phyloP scores from a whole-genome alignment of 2,329 filamentous ascomycete species.

The Xylariaceae sp. region DNA sequence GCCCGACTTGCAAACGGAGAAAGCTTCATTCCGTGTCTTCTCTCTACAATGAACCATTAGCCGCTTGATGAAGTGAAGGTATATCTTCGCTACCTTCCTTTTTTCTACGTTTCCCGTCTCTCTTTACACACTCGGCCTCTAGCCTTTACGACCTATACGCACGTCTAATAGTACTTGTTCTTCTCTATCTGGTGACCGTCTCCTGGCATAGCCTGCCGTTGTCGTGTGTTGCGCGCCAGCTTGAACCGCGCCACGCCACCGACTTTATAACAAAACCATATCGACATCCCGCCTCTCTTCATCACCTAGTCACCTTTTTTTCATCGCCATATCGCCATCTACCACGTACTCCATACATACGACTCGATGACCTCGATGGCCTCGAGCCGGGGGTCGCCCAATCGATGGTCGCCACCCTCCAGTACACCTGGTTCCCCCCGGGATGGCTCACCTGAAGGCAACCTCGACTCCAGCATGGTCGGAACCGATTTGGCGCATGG shows the following conservation, averaged over 20 bases:
- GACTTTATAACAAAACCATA: neutral
- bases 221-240: neutral
- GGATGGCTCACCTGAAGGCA: conserved; percentile 21
- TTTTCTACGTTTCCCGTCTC: neutral
- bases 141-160: neutral
- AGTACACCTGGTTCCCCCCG: conserved; percentile 20
- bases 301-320: neutral
- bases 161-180: neutral
- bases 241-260: neutral
- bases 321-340: neutral
- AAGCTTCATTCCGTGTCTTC: conserved; percentile 2
- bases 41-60: conserved; percentile 11
- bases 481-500: conserved; percentile 23
- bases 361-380: conserved; percentile 26
- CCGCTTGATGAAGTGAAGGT: neutral
- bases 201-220: neutral
- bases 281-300: neutral
- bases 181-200: neutral
- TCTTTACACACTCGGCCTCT: neutral
- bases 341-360: conserved; percentile 6
- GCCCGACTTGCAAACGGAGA: conserved; percentile 5
- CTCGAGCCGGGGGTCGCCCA: conserved; percentile 27
- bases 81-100: neutral
- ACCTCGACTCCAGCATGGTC: conserved; percentile 27
- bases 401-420: conserved; percentile 26